These are phyloP conservation scores for Cyberlindnera veronae DNA, from an alignment of 805 yeast genomes.

Conservation along the genomic window DNA sequence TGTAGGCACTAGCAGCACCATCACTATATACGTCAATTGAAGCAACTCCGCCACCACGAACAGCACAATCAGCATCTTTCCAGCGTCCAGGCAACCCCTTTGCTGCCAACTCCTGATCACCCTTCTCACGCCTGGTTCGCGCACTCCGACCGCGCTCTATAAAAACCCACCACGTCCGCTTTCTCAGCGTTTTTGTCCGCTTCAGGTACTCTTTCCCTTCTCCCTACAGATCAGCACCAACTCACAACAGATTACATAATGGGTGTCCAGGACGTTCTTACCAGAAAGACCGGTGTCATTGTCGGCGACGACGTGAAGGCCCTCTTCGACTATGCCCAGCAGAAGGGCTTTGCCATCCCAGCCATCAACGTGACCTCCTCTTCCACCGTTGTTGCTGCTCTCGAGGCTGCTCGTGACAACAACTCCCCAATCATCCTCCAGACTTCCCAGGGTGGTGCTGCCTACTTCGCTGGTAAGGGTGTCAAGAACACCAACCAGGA, in stretches of 20 bases:
- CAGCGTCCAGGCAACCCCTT: too few species aligned
- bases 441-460: slow-evolving; percentile 99
- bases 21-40: too few species aligned
- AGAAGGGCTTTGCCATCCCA: slow-evolving; percentile 93
- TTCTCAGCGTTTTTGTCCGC: too few species aligned
- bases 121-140: too few species aligned
- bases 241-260: slow-evolving; percentile 30
- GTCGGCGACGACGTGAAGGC: slow-evolving; percentile 91
- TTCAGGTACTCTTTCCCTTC: background rate
- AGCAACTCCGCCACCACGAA: too few species aligned
- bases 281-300: slow-evolving; percentile 95
- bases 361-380: slow-evolving; percentile 98
- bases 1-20: too few species aligned
- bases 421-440: slow-evolving; percentile 94
- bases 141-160: too few species aligned
- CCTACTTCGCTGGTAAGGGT: slow-evolving; percentile 99
- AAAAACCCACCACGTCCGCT: too few species aligned
- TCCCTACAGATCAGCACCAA: background rate
- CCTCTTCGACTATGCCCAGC: slow-evolving; percentile 89
- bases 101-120: too few species aligned
- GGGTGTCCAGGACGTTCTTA: slow-evolving; percentile 72
- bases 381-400: slow-evolving; percentile 93
- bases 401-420: slow-evolving; percentile 95
- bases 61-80: too few species aligned
- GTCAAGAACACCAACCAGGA: slow-evolving; percentile 87